These are phyloP conservation scores for Hypoxylon rickii DNA, from an alignment of 495 filamentous ascomycete genomes.

Conservation along the genomic window DNA sequence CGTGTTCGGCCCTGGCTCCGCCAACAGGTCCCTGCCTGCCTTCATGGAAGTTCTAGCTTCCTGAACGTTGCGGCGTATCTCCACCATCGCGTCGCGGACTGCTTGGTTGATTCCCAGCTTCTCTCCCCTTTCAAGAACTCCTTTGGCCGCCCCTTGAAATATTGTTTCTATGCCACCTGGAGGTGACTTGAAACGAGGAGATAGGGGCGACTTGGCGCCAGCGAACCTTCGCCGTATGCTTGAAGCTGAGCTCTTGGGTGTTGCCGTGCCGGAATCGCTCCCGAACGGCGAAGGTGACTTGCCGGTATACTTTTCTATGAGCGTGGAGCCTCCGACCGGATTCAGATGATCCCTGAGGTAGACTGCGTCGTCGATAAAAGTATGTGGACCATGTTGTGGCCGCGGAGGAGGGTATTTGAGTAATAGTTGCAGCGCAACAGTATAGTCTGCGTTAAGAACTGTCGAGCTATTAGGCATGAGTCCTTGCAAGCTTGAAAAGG, in stretches of 20 bases:
- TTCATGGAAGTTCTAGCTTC: slow-evolving; percentile 46
- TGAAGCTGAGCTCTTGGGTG: slow-evolving; percentile 26
- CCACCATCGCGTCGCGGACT: slow-evolving; percentile 84
- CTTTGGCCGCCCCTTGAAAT: slow-evolving; percentile 83
- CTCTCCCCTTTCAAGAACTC: slow-evolving; percentile 80
- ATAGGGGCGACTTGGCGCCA: slow-evolving; percentile 54
- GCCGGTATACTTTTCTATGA: slow-evolving; percentile 84
- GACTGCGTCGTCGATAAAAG: slow-evolving; percentile 85
- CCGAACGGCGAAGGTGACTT: slow-evolving; percentile 58
- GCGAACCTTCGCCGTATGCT: slow-evolving; percentile 32
- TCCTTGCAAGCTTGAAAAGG: neutral
- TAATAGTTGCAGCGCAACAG: slow-evolving; percentile 75
- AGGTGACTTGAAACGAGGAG: slow-evolving; percentile 63
- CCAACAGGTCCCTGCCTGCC: slow-evolving; percentile 34
- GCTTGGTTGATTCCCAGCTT: slow-evolving; percentile 88
- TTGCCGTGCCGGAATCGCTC: slow-evolving; percentile 38
- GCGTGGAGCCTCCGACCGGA: slow-evolving; percentile 66
- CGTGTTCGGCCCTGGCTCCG: slow-evolving; percentile 29
- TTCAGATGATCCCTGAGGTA: slow-evolving; percentile 80
- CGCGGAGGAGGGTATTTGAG: slow-evolving; percentile 78
- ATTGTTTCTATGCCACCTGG: slow-evolving; percentile 73
- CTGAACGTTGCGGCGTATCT: slow-evolving; percentile 63
- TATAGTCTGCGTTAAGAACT: slow-evolving; percentile 89
- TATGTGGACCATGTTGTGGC: slow-evolving; percentile 66
- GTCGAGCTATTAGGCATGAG: neutral